Evolutionary conservation across 169 alveolate genomes (phyloP).

Genomic region (Plasmodium berghei): DNA sequence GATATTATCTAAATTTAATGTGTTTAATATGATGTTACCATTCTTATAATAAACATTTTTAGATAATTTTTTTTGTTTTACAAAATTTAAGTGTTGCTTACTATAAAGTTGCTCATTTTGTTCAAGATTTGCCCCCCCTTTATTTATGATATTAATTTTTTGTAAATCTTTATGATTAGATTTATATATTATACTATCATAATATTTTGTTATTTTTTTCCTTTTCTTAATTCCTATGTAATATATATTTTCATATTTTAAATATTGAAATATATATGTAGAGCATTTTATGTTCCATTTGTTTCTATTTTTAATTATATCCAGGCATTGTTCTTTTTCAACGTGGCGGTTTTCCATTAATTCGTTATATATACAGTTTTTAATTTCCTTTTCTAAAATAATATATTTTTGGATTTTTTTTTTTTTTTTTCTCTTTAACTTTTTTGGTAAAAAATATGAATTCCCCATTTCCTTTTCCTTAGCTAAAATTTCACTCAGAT

Average conservation of each 20-base stretch:
- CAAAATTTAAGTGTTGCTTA: too few species aligned
- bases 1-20: too few species aligned
- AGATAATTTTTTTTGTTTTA: too few species aligned
- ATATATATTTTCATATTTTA: background rate
- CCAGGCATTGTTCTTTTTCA: background rate
- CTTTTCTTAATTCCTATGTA: background rate
- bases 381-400: constrained; percentile 55
- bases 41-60: too few species aligned
- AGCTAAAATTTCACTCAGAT: constrained; percentile 15
- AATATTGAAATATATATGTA: background rate
- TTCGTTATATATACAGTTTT: constrained; percentile 19
- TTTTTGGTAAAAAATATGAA: constrained; percentile 43
- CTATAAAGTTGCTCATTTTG: too few species aligned
- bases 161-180: too few species aligned
- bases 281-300: constrained; percentile 21
- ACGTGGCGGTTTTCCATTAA: background rate
- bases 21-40: too few species aligned
- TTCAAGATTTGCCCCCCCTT: too few species aligned
- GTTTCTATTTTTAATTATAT: constrained; percentile 4
- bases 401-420: constrained; percentile 28
- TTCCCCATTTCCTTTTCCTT: constrained; percentile 66
- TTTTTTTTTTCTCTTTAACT: constrained; percentile 47
- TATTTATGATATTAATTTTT: too few species aligned
- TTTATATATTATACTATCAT: too few species aligned
- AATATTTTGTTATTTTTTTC: background rate